Evolutionary conservation across 129 eudicot species (phyloP).

Genomic region (Helichrysum umbraculigerum): DNA sequence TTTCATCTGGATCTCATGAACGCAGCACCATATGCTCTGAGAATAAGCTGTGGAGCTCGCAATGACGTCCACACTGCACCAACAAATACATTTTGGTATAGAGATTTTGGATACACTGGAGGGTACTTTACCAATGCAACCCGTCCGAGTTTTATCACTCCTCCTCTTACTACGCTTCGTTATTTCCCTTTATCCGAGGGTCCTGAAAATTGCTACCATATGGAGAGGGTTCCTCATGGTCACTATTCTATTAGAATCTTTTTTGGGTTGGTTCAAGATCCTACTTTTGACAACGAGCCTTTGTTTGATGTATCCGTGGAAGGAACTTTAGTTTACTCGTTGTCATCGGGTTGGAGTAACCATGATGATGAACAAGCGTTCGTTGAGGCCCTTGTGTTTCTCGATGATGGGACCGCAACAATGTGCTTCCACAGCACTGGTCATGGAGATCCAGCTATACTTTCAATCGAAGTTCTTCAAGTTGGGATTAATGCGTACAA

Average conservation of each 20-base stretch:
- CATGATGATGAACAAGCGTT: conserved; percentile 81
- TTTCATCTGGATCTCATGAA: conserved; percentile 19
- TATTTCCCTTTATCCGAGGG: conserved; percentile 88
- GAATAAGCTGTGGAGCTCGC: conserved; percentile 95
- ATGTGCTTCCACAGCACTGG: conserved; percentile 97
- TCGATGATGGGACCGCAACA: conserved; percentile 67
- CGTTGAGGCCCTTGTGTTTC: conserved; percentile 79
- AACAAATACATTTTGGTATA: conserved; percentile 81
- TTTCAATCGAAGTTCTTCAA: conserved; percentile 88
- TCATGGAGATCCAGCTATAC: conserved; percentile 90
- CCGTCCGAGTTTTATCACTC: conserved; percentile 73
- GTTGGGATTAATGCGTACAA: conserved; percentile 68
- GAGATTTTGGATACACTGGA: conserved; percentile 87
- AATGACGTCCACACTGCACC: conserved; percentile 59
- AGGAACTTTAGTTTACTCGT: conserved; percentile 76
- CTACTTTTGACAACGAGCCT: conserved; percentile 89
- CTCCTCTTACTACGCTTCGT: conserved; percentile 67
- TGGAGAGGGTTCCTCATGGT: conserved; percentile 70
- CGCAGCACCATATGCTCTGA: conserved; percentile 76
- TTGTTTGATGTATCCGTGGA: conserved; percentile 82
- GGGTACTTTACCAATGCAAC: conserved; percentile 82
- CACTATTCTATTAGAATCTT: conserved; percentile 75
- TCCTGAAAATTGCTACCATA: conserved; percentile 88
- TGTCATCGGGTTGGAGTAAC: conserved; percentile 89
- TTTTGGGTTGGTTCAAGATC: conserved; percentile 68